phyloP scores from a whole-genome alignment of 306 rosid genomes.

The Lathyrus tuberosus region DNA sequence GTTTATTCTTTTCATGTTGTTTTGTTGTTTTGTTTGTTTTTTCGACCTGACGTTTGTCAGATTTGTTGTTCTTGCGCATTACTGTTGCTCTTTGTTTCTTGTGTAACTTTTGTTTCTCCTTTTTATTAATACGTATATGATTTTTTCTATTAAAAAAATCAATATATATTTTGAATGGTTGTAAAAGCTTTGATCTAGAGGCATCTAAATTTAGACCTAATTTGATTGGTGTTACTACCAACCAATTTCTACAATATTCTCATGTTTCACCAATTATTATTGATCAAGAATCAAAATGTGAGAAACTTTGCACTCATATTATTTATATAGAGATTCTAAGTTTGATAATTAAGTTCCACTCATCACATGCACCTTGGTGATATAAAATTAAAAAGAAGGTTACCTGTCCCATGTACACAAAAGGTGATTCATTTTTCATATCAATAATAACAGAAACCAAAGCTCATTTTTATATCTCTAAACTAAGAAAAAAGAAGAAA shows the following conservation, averaged over 20 bases:
- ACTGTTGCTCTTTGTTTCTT: too few relatives aligned
- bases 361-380: slow-evolving; percentile 46
- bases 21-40: too few relatives aligned
- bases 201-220: background rate
- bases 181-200: too few relatives aligned
- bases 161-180: too few relatives aligned
- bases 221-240: background rate
- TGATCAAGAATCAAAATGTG: background rate
- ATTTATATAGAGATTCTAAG: slow-evolving; percentile 6
- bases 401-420: slow-evolving; percentile 31
- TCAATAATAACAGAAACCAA: slow-evolving; percentile 38
- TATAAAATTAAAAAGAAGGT: slow-evolving; percentile 31
- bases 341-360: slow-evolving; percentile 33
- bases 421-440: slow-evolving; percentile 53
- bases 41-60: too few relatives aligned
- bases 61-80: too few relatives aligned
- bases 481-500: slow-evolving; percentile 38
- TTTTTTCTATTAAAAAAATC: too few relatives aligned
- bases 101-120: too few relatives aligned
- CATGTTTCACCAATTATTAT: background rate
- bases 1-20: too few relatives aligned
- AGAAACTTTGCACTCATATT: slow-evolving; percentile 11
- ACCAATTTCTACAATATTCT: slow-evolving; percentile 20
- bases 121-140: too few relatives aligned
- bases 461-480: slow-evolving; percentile 26